Evolutionary conservation across 2,329 filamentous ascomycete genomes (phyloP), one percentile per base, ranked within the genome.

Genomic region (Conoideocrella luteorostrata): DNA sequence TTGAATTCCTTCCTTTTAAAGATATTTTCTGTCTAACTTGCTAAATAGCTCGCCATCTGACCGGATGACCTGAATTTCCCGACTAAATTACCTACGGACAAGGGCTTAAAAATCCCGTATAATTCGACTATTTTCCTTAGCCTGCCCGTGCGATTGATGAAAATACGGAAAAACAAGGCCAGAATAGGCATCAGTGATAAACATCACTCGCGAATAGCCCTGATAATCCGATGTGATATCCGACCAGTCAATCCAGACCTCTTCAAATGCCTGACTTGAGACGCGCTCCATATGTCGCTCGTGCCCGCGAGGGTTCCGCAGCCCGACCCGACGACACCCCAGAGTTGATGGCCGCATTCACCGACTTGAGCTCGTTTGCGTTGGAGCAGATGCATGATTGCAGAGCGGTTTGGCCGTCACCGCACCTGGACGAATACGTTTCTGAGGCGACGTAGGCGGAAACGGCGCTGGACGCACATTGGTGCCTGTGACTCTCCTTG

Each of bases 331-430:
- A 63, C 44, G 60, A 64, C 20, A 77, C 54, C 4, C 63, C 66
- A 12, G 44, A 52, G 9, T 66, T 68, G 18, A 77, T 59, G 5
- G 49, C 53, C 2, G 60, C 57, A 12, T 60, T 58, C 42, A 77
- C 54, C 4, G 63, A 58, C 4, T 57, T 60, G 13, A 62, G 58
- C 47, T 67, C 66, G 38, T 62, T 64, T 48, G 66, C 64, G 53
- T 74, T 71, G 12, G 68, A 69, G 59, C 74, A 78, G n/a, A 75
- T 64, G 45, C 75, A 78, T 7, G 66, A 68, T 49, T 77, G 72
- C 7, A 78, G 57, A 4, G 62, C 67, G 4, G 65, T 63, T 12
- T 66, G 67, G 5, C 57, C 67, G 21, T 67, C 59, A 12, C 67
- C 67, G 48, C 74, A 77, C 38, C 35, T 35, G 36, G 59, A 60